Evolutionary conservation across 805 yeast genomes (phyloP).

Genomic region (Lachancea fermentati): DNA sequence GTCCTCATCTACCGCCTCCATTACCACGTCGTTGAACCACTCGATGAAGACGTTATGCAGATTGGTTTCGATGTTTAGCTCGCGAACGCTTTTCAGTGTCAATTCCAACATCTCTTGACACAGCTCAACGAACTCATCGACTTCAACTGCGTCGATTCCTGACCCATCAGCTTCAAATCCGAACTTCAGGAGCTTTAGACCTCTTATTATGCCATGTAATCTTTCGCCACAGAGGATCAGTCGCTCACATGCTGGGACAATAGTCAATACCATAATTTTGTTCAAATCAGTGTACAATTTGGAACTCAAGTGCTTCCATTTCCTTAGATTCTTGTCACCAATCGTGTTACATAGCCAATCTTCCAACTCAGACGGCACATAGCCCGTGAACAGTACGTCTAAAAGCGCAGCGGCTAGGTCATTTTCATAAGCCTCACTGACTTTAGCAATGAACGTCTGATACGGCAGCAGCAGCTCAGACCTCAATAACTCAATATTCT

Average conservation of each 20-base stretch:
- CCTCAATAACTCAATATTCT: slow-evolving; percentile 17
- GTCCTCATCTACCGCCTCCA: slow-evolving; percentile 19
- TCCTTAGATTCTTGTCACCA: slow-evolving; percentile 59
- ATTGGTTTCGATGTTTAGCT: slow-evolving; percentile 13
- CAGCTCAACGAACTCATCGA: background rate
- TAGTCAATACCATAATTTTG: slow-evolving; percentile 41
- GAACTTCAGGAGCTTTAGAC: slow-evolving; percentile 9
- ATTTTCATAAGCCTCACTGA: slow-evolving; percentile 16
- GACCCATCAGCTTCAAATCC: background rate
- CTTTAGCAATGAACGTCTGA: slow-evolving; percentile 15
- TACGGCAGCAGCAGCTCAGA: slow-evolving; percentile 20
- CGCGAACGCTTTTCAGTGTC: slow-evolving; percentile 10
- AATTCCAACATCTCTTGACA: slow-evolving; percentile 11
- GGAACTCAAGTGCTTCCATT: slow-evolving; percentile 48
- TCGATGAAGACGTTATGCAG: slow-evolving; percentile 13
- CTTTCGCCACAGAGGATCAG: slow-evolving; percentile 36
- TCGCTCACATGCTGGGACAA: slow-evolving; percentile 54
- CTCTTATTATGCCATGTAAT: slow-evolving; percentile 11
- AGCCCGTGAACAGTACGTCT: slow-evolving; percentile 40
- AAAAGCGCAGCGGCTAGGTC: slow-evolving; percentile 32
- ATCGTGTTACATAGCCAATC: slow-evolving; percentile 61
- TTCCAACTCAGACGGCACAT: slow-evolving; percentile 42
- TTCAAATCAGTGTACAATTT: slow-evolving; percentile 46
- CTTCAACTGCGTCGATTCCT: background rate
- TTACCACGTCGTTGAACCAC: slow-evolving; percentile 21